Evolutionary conservation across 495 filamentous ascomycete genomes (phyloP), one percentile per base, ranked within the genome.

Genomic region (Lasiosphaeria hispida): DNA sequence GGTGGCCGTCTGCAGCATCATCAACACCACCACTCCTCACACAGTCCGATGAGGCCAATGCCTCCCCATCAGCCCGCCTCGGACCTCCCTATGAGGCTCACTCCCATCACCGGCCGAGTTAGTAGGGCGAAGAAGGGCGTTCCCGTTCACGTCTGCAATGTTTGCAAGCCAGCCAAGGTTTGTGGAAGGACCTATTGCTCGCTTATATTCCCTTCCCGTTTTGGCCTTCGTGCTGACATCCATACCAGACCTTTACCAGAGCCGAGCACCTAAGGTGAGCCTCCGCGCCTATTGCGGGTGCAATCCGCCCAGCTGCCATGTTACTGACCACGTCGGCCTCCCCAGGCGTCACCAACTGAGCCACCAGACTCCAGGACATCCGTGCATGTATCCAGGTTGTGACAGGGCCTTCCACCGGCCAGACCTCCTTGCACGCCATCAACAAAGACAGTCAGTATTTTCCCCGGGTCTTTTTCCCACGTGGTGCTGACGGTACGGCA

Each of bases 101-200:
- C 87, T n/a, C 87, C 87, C 37, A 85, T 86, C 43, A 90, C 87
- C 14, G 83, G 85, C 50, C 85, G 87, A 44, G 84, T 91, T 44
- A 92, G 89, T 73, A 86, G 87, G 64, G 89, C 89, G 8, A 91
- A 90, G 79, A 92, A 92, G 70, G 89, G 89, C 13, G 83, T 90
- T 56, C 87, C 85, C 19, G 88, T 92, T 18, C 89, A 92, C 65
- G 81, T 80, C 1, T 92, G 89, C 69, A 82, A 88, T 33, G 76
- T 77, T 43, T 89, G 87, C 67, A 78, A 75, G 63, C 77, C 77
- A 17, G 66, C 71, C 49, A 90, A 90, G 80, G 86, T 86, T 30
- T 5, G 23, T 30, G 23, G 23, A 57, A 55, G 74, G 37, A 53
- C 17, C 48, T 50, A 48, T 65, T 19, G 10, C 13, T n/a, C 34